These are phyloP conservation scores for Oryza coarctata DNA, from an alignment of 176 grass and related monocot species.

Conservation along the genomic window DNA sequence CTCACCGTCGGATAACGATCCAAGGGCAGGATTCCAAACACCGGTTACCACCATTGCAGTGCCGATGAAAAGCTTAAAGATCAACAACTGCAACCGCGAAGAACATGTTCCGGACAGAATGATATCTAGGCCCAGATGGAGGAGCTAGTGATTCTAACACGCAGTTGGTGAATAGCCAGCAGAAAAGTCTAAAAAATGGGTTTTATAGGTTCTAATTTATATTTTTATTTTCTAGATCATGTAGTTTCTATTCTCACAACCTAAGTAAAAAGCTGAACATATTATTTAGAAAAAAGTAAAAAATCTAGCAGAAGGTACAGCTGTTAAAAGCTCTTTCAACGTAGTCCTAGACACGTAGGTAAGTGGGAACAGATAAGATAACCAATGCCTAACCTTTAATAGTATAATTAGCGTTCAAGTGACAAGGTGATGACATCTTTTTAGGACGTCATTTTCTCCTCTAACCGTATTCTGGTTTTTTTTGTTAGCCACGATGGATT, in stretches of 20 bases:
- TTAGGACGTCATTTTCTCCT: slow-evolving; percentile 3
- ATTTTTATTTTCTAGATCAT: too few relatives aligned
- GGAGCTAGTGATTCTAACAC: too few relatives aligned
- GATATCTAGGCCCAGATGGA: too few relatives aligned
- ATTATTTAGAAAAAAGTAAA: too few relatives aligned
- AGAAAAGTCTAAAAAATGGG: too few relatives aligned
- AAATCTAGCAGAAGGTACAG: too few relatives aligned
- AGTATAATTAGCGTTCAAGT: neutral
- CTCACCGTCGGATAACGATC: neutral
- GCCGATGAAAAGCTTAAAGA: neutral
- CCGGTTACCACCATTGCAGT: neutral
- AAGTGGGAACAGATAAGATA: neutral
- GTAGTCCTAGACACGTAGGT: neutral
- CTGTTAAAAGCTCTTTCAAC: too few relatives aligned
- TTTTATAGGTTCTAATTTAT: too few relatives aligned
- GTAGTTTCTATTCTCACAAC: too few relatives aligned
- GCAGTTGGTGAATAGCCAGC: too few relatives aligned
- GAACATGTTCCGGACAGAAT: neutral
- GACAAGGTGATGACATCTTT: neutral
- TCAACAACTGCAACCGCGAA: neutral
- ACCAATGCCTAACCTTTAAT: neutral
- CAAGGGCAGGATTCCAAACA: neutral
- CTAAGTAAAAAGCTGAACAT: too few relatives aligned
- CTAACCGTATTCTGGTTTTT: neutral
- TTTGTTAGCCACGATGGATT: neutral